Conservation (phyloP, 2,329 filamentous ascomycete species). For the Neurospora sp. region DNA sequence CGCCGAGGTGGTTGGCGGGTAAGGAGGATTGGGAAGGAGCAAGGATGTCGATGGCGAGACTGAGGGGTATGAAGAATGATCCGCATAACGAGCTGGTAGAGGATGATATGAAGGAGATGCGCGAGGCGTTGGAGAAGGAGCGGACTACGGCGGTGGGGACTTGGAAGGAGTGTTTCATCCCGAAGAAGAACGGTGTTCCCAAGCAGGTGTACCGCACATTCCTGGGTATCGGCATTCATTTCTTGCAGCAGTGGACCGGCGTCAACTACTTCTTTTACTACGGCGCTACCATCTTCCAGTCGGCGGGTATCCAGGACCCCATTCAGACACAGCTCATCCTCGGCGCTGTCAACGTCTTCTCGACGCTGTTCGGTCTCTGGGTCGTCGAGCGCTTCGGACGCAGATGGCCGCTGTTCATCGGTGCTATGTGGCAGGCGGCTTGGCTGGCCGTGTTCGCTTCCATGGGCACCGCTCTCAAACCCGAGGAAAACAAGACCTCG, state of each 20-base stretch:
- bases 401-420: slow-evolving; percentile 56
- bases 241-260: slow-evolving; percentile 59
- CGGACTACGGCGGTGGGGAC: slow-evolving; percentile 33
- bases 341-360: slow-evolving; percentile 55
- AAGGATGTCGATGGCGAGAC: slow-evolving; percentile 39
- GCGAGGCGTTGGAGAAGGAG: slow-evolving; percentile 35
- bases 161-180: slow-evolving; percentile 53
- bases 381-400: slow-evolving; percentile 59
- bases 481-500: slow-evolving; percentile 32
- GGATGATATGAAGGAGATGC: slow-evolving; percentile 43
- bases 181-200: slow-evolving; percentile 29
- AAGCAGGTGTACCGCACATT: slow-evolving; percentile 51
- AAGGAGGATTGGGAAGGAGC: slow-evolving; percentile 37
- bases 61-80: slow-evolving; percentile 40
- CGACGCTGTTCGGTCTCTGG: slow-evolving; percentile 57
- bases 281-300: slow-evolving; percentile 55
- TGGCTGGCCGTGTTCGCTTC: slow-evolving; percentile 57
- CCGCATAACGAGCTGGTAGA: slow-evolving; percentile 34
- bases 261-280: slow-evolving; percentile 56
- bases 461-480: slow-evolving; percentile 36
- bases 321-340: slow-evolving; percentile 61
- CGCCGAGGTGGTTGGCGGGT: slow-evolving; percentile 45
- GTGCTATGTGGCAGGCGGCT: slow-evolving; percentile 55
- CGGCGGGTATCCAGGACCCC: slow-evolving; percentile 55
- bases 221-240: slow-evolving; percentile 53